Evolutionary conservation across 2,329 filamentous ascomycete genomes (phyloP).

Genomic region (Fusarium sp.): DNA sequence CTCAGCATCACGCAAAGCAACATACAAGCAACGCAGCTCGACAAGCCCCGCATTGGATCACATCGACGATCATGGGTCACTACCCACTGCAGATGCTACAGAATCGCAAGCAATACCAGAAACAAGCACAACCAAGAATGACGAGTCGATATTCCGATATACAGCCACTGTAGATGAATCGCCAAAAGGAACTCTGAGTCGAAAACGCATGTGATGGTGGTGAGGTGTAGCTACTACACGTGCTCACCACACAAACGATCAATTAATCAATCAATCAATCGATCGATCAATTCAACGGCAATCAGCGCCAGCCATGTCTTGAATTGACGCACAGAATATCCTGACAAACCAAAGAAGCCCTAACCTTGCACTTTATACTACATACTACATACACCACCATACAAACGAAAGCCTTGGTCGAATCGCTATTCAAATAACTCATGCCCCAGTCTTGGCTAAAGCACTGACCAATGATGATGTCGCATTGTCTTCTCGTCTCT

Average conservation of each 20-base stretch:
- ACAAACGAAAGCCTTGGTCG: slow-evolving; percentile 11
- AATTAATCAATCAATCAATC: slow-evolving; percentile 23
- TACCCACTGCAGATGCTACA: slow-evolving; percentile 14
- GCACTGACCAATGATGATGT: slow-evolving; percentile 24
- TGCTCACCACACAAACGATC: slow-evolving; percentile 23
- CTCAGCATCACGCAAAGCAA: slow-evolving; percentile 16
- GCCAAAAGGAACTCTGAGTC: slow-evolving; percentile 4
- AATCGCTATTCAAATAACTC: slow-evolving; percentile 16
- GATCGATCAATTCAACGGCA: slow-evolving; percentile 24
- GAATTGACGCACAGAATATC: slow-evolving; percentile 27
- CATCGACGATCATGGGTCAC: slow-evolving; percentile 35
- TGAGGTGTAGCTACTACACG: slow-evolving; percentile 27
- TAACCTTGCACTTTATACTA: slow-evolving; percentile 10
- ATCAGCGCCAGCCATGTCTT: slow-evolving; percentile 18
- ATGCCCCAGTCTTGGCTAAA: slow-evolving; percentile 18
- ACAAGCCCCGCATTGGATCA: slow-evolving; percentile 33
- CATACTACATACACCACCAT: slow-evolving; percentile 6
- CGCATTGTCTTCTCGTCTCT: slow-evolving; percentile 35
- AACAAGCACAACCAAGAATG: slow-evolving; percentile 29
- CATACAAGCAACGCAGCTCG: slow-evolving; percentile 3
- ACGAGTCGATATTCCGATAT: slow-evolving; percentile 21
- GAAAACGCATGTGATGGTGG: slow-evolving; percentile 15
- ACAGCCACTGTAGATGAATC: slow-evolving; percentile 18
- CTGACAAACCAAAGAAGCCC: slow-evolving; percentile 13
- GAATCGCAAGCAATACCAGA: slow-evolving; percentile 36